Evolutionary conservation across 2,329 filamentous ascomycete species (phyloP), one percentile per base, ranked within the genome.

Genomic region (Aphanocladium album): DNA sequence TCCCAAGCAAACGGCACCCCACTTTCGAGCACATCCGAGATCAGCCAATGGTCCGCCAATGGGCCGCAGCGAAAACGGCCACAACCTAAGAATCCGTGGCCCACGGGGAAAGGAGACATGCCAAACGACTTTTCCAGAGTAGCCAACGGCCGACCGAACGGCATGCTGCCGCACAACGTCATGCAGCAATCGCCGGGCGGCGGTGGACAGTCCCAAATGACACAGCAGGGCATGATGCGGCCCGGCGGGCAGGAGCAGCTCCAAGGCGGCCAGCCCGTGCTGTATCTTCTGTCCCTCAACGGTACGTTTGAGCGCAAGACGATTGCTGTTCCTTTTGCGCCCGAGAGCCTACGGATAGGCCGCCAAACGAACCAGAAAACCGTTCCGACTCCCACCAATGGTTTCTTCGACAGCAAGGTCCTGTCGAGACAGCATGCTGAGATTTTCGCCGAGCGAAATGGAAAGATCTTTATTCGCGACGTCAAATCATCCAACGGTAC

Each of bases 401-500:
- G 95, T 39, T 99, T 90, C 74, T 99, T 99, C 70, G 95, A 99
- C 74, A 98, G 93, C 56, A 99, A 99, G 75, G 95, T 99, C 27
- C 83, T 99, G 25, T 98, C 95, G 43, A 84, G 95, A 68, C 92
- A 97, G 72, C 95, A 99, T 73, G 95, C 95, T 39, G 95, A 99
- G 73, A 89, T 99, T 41, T 98, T 92, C 86, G 92, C 95, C n/a
- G 83, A 86, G 64, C 75, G 80, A 58, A 87, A 90, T 64, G 93
- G 93, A 57, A 96, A 96, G 72, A 89, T 99, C 47, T 98, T 88
- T 84, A 98, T 99, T 67, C 86, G 93, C 61, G 95, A 99, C 76
- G 90, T 99, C 68, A 99, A 98, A 76, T 98, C 95, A 0, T 99
- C 95, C 45, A 99, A 99, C 72, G 95, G 95, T 62, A 99, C 95